Evolutionary conservation across 2,329 filamentous ascomycete genomes (phyloP).

Genomic region (Trichoderma sp.): DNA sequence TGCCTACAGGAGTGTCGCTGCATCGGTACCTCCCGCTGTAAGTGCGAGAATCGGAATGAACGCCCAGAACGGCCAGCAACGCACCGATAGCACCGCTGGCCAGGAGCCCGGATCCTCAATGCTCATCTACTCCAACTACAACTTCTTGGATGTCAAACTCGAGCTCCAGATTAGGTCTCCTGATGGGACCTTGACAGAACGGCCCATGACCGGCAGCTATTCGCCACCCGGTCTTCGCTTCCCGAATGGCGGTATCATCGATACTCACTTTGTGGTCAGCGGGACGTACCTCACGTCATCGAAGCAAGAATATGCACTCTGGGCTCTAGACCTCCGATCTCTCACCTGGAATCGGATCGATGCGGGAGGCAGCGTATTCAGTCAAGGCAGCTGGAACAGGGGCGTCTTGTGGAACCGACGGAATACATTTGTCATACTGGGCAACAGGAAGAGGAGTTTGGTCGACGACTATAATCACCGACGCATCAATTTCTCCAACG

Average conservation of each 20-base stretch:
- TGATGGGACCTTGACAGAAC: constrained; percentile 81
- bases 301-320: constrained; percentile 96
- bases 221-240: constrained; percentile 92
- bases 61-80: constrained; percentile 39
- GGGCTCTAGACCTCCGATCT: constrained; percentile 85
- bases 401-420: constrained; percentile 89
- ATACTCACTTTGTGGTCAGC: constrained; percentile 94
- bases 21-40: constrained; percentile 68
- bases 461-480: constrained; percentile 98
- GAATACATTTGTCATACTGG: constrained; percentile 93
- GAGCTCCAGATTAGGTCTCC: constrained; percentile 85
- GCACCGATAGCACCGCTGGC: constrained; percentile 47
- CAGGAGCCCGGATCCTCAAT: constrained; percentile 66
- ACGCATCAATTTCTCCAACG: constrained; percentile 93
- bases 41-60: constrained; percentile 62
- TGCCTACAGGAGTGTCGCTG: constrained; percentile 92
- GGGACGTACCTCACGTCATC: constrained; percentile 96
- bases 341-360: constrained; percentile 95
- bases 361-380: constrained; percentile 89
- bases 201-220: constrained; percentile 80
- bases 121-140: constrained; percentile 99
- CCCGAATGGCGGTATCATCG: constrained; percentile 92
- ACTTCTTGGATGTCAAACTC: constrained; percentile 94
- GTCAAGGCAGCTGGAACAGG: constrained; percentile 95
- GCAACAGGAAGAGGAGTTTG: constrained; percentile 86